Base-by-base conservation (phyloP, 768 basidiomycete genomes). In the Lactarius pseudohatsudake region DNA sequence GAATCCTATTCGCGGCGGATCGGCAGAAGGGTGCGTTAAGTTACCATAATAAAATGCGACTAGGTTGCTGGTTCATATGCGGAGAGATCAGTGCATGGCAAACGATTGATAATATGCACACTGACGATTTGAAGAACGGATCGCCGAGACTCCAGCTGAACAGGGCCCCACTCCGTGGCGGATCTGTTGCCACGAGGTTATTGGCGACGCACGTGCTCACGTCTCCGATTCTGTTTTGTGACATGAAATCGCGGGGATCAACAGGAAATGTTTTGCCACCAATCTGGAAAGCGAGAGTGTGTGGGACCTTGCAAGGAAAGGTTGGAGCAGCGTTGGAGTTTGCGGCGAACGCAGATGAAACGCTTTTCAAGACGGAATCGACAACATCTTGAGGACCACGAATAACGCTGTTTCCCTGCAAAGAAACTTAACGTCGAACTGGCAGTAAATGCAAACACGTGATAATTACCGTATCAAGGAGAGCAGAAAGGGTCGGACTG, bases 181-280 rank as follows among this genome's bases (percentile, higher is more conserved):
- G 69, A 41, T 70, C 69, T 41, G 69, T 70, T 45, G n/a, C 20
- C 2, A 64, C 66, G 38, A 70, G 20, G 32, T 64, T 67, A 50
- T 38, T 36, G 32, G 63, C 63, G 47, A 64, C 43, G 50, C 69
- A 70, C 40, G 62, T 68, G 8, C 22, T 70, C n/a, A 60, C 47
- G 56, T 70, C 66, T 36, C 59, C 32, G 10, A 47, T n/a, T 38
- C 72, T 76, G 4, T 75, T 76, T 67, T 84, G 84, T 15, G 74
- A 75, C 2, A 82, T 76, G 67, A 92, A 87, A 74, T 92, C 91
- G 28, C 89, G 84, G n/a, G 90, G 87, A 74, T 92, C 91, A n/a
- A 92, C 82, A 1, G 88, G 84, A 77, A 20, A 91, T 79, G 69
- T 91, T 87, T 15, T 81, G 73, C 3, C 69, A 50, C 69, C 69